Percentiles rank a stretch among this genome's conserved stretches.
Conservation (phyloP, 768 basidiomycete species). For the Boletus edulis region DNA sequence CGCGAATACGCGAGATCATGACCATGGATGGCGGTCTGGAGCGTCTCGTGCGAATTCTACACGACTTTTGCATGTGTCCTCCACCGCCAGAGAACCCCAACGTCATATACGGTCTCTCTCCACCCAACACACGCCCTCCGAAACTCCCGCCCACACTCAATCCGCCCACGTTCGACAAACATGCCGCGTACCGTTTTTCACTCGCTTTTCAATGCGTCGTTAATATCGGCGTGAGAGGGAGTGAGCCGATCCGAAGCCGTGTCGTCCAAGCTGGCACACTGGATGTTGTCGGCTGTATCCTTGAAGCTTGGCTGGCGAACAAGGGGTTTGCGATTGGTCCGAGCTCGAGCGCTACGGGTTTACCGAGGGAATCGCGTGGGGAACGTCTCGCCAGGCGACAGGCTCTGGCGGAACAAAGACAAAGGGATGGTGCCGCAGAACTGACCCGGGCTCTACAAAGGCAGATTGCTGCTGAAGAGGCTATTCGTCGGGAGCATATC, state of each 20-base stretch:
- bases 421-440: conserved; percentile 53
- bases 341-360: conserved; percentile 69
- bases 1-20: conserved; percentile 97
- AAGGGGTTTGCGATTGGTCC: conserved; percentile 87
- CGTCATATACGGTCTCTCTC: conserved; percentile 73
- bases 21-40: conserved; percentile 97
- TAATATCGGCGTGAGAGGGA: conserved; percentile 96
- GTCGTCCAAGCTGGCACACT: conserved; percentile 95
- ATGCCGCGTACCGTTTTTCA: conserved; percentile 84
- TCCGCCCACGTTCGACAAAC: conserved; percentile 71
- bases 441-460: conserved; percentile 57
- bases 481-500: conserved; percentile 14
- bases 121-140: conserved; percentile 56
- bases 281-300: conserved; percentile 89
- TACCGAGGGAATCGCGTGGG: conserved; percentile 73
- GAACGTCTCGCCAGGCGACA: conserved; percentile 63
- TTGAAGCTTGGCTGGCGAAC: conserved; percentile 89
- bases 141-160: conserved; percentile 61
- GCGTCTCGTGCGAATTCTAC: conserved; percentile 87
- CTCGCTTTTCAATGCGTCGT: conserved; percentile 96
- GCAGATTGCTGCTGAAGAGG: conserved; percentile 40
- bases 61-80: conserved; percentile 82
- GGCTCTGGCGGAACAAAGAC: conserved; percentile 53
- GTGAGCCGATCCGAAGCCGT: conserved; percentile 83
- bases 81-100: conserved; percentile 79